A percentile compares a stretch with the other conserved stretches of the same genome.
phyloP scores from a whole-genome alignment of 805 yeast genomes.

The Jamesozyma spencerorum region DNA sequence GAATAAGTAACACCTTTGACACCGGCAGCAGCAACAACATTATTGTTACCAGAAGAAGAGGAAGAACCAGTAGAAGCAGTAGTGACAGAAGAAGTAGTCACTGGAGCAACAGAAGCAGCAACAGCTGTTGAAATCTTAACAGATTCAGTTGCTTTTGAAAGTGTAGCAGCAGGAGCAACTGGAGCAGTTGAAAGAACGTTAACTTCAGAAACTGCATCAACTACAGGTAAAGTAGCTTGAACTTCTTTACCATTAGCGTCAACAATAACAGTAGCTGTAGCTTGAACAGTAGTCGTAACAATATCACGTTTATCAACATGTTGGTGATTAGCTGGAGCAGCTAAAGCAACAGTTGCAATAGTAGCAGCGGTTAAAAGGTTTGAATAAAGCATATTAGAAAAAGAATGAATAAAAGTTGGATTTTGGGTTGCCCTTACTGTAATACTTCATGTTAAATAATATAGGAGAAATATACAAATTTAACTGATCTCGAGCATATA shows the following conservation, averaged over 20 bases:
- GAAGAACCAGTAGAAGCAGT: slow-evolving; percentile 29
- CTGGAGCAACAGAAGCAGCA: slow-evolving; percentile 20
- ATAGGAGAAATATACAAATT: too few species aligned
- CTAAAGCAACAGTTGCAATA: slow-evolving; percentile 39
- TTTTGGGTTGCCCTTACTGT: too few species aligned
- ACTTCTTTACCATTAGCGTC: slow-evolving; percentile 12
- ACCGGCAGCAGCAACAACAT: slow-evolving; percentile 35
- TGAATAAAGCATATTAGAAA: slow-evolving; percentile 39
- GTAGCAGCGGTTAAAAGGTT: slow-evolving; percentile 39
- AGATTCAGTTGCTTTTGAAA: slow-evolving; percentile 27
- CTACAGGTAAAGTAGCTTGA: slow-evolving; percentile 10
- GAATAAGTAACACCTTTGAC: slow-evolving; percentile 74
- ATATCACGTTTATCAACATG: slow-evolving; percentile 40
- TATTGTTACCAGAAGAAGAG: slow-evolving; percentile 24
- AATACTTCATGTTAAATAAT: neutral
- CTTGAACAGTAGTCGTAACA: slow-evolving; percentile 42
- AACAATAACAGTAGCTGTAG: slow-evolving; percentile 10
- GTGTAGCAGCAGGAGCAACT: slow-evolving; percentile 23
- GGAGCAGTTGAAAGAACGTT: slow-evolving; percentile 13
- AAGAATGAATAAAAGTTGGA: slow-evolving; percentile 1
- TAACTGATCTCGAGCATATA: too few species aligned
- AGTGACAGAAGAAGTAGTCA: slow-evolving; percentile 22
- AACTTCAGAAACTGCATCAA: slow-evolving; percentile 27
- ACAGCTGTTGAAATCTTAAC: slow-evolving; percentile 22
- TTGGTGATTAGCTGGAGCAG: slow-evolving; percentile 53